Base-by-base conservation (phyloP, 805 yeast genomes). In the Soucietia sequanensis region DNA sequence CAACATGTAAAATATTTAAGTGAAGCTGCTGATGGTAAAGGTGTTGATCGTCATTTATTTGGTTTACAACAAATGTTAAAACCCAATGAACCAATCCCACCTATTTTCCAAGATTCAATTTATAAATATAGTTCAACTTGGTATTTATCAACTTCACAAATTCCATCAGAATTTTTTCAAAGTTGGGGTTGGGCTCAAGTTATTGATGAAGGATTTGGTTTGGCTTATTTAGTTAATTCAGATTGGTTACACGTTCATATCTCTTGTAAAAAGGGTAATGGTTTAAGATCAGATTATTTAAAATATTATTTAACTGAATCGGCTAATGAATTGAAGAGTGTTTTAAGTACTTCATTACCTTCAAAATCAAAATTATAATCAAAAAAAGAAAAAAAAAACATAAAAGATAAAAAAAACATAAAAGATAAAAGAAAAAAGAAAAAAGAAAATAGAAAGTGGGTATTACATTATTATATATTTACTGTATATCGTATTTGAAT, bases 161-260 rank as follows among this genome's bases (percentile, higher is more conserved):
- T 91, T 46, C 84, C 93, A 6, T 84, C 95, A 4, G 72, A 67
- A 44, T 71, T 70, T 60, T 86, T 88, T 64, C 88, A 88, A 58
- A 90, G 95, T 29, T 91, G 90, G 73, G 99, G 99, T 22, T 91
- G 89, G 87, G 78, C 96, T 13, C 95, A 95, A 60, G 98, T 93
- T 32, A 80, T 84, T 49, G 95, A 90, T 54, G 86, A 83, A 42
- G 99, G 99, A 6, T 81, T 85, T 52, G 99, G 98, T 6, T 73
- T 87, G 43, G 97, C 96, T 6, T 91, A 91, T 69, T 87, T 89
- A 87, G 73, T 91, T 53, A 89, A 86, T 70, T 77, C 78, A 40
- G 84, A 90, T 48, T 82, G 85, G 79, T 53, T 89, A 46, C 91
- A 89, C 57, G 79, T 93, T 53, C 91, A 90, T 63, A 80, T 91